phyloP scores from a whole-genome alignment of 208 protist species.

The Borovskyia barvae region DNA sequence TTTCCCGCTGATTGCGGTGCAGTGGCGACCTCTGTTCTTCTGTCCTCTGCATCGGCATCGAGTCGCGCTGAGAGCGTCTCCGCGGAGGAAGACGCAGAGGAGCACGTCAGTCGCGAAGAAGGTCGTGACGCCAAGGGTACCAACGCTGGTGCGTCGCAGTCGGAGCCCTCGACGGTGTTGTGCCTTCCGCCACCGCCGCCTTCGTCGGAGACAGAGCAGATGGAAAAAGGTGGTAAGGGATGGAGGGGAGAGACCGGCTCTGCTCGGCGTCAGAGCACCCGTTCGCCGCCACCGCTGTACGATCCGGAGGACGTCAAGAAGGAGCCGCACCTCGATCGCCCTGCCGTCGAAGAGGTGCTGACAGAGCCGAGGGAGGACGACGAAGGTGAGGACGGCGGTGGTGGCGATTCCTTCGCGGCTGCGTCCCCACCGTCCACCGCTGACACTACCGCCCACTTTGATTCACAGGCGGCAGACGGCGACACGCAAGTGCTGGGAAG shows the following conservation, averaged over 20 bases:
- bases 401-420: not conserved
- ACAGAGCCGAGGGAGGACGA: not conserved
- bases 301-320: not conserved
- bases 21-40: conserved; percentile 5
- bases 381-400: not conserved
- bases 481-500: not conserved
- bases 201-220: not conserved
- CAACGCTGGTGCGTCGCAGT: not conserved
- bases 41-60: conserved; percentile 2
- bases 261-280: not conserved
- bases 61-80: not conserved
- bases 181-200: conserved; percentile 6
- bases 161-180: conserved; percentile 4
- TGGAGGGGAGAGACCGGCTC: not conserved
- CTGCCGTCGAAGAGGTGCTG: not conserved
- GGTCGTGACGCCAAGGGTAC: not conserved
- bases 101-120: not conserved
- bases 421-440: conserved; percentile 13
- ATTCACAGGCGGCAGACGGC: not conserved
- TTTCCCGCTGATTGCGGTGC: too few relatives aligned
- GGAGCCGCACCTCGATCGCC: not conserved
- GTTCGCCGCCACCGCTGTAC: not conserved
- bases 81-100: not conserved
- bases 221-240: not conserved
- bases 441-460: conserved; percentile 17